These are phyloP conservation scores for Golubevia sp. DNA, from an alignment of 1,284 basidiomycete species.

Conservation along the genomic window DNA sequence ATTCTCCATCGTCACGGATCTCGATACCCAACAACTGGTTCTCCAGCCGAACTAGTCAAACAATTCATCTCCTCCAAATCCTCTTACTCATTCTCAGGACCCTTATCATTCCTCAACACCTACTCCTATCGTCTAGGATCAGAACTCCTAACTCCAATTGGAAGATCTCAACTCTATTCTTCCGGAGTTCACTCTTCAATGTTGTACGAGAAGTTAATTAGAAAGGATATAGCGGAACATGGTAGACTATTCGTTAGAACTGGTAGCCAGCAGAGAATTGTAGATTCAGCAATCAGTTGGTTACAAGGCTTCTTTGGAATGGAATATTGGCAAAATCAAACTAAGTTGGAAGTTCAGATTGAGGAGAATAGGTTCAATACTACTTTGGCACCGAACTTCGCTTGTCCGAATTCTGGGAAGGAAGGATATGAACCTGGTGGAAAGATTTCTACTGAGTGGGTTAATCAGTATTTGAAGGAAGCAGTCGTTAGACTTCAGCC, in stretches of 20 bases:
- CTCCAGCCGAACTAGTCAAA: slow-evolving; percentile 5
- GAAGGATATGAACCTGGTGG: slow-evolving; percentile 13
- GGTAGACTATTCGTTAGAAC: slow-evolving; percentile 46
- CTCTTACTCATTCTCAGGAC: slow-evolving; percentile 23
- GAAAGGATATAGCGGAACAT: slow-evolving; percentile 10
- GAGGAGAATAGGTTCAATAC: slow-evolving; percentile 49
- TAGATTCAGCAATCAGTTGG: slow-evolving; percentile 49
- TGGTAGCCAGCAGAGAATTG: slow-evolving; percentile 54
- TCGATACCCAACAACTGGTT: slow-evolving; percentile 32
- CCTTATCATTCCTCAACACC: slow-evolving; percentile 37
- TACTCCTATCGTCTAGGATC: slow-evolving; percentile 45
- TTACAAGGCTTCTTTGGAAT: slow-evolving; percentile 2
- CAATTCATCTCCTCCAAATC: slow-evolving; percentile 15
- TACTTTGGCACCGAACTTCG: slow-evolving; percentile 52
- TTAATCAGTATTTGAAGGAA: slow-evolving; percentile 1
- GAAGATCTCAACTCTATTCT: slow-evolving; percentile 37
- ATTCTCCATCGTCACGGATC: slow-evolving; percentile 55
- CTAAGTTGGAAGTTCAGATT: slow-evolving; percentile 52
- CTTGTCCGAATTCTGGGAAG: slow-evolving; percentile 22
- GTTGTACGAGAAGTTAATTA: slow-evolving; percentile 9
- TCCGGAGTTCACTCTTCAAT: slow-evolving; percentile 10
- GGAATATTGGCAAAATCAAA: slow-evolving; percentile 7
- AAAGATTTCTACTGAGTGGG: neutral
- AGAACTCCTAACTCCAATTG: slow-evolving; percentile 52
- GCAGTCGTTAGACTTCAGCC: neutral